Conservation (phyloP, 805 yeast genomes). For the Priceomyces medius region DNA sequence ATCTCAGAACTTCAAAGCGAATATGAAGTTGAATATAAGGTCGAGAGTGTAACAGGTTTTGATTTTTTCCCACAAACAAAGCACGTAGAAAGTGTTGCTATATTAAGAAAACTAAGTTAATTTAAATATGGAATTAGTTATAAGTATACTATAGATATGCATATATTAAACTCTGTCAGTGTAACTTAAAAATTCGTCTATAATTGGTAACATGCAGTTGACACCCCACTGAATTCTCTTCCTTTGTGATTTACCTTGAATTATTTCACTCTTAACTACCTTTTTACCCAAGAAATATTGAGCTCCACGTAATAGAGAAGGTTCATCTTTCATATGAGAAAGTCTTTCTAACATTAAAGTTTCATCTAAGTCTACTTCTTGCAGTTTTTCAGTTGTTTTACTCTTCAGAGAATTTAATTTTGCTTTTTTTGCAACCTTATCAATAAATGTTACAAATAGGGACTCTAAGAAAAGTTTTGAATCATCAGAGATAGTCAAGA, state of each 20-base stretch:
- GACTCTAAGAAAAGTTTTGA: conserved; percentile 71
- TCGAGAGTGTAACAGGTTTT: conserved; percentile 35
- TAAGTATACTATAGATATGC: conserved; percentile 4
- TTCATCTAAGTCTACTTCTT: conserved; percentile 41
- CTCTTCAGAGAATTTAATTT: conserved; percentile 47
- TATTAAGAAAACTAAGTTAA: conserved; percentile 26
- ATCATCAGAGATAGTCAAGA: conserved; percentile 65
- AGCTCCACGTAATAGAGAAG: conserved; percentile 61
- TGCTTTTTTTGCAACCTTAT: conserved; percentile 61
- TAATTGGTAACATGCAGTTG: conserved; percentile 51
- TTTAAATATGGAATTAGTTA: background rate
- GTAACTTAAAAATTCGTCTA: conserved; percentile 40
- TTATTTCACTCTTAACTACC: conserved; percentile 45
- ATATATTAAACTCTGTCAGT: conserved; percentile 5
- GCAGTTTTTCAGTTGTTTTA: conserved; percentile 38
- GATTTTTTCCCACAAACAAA: conserved; percentile 58
- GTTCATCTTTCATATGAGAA: conserved; percentile 57
- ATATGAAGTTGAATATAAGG: conserved; percentile 14
- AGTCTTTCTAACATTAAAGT: conserved; percentile 38
- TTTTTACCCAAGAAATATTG: conserved; percentile 56
- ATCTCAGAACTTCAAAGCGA: conserved; percentile 23
- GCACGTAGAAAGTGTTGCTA: conserved; percentile 57
- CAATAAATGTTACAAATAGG: conserved; percentile 64
- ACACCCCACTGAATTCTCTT: conserved; percentile 69
- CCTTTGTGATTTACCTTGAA: conserved; percentile 54